These are phyloP conservation scores for Xylaria sp. DNA, from an alignment of 2,329 filamentous ascomycete species.

Conservation along the genomic window DNA sequence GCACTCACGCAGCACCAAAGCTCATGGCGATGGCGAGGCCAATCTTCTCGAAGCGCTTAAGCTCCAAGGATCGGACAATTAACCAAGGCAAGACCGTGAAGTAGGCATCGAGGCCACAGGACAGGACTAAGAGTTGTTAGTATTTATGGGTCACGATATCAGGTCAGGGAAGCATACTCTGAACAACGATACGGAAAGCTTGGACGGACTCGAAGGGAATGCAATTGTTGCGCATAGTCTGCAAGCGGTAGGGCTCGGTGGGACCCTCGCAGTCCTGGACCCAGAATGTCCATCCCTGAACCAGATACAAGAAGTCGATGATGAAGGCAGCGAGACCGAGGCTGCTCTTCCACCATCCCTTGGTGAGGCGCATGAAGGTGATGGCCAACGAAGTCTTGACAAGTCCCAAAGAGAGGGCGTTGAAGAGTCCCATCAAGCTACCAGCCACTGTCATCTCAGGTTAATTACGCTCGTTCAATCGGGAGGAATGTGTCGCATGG, in stretches of 20 bases:
- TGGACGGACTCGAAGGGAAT: constrained; percentile 9
- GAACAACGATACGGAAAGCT: constrained; percentile 12
- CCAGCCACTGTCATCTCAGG: constrained; percentile 11
- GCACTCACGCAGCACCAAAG: constrained; percentile 19
- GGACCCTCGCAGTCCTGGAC: constrained; percentile 16
- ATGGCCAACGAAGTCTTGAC: constrained; percentile 21
- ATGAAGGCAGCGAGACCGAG: constrained; percentile 12
- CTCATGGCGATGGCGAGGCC: constrained; percentile 22
- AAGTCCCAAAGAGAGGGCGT: constrained; percentile 17
- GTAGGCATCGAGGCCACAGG: constrained; percentile 18
- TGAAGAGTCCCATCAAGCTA: constrained; percentile 19
- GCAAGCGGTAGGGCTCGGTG: constrained; percentile 14
- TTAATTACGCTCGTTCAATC: neutral
- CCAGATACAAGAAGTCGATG: constrained; percentile 13
- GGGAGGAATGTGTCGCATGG: neutral
- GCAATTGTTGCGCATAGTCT: constrained; percentile 2
- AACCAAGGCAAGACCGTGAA: constrained; percentile 20
- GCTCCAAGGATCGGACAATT: constrained; percentile 17
- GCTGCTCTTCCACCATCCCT: constrained; percentile 17
- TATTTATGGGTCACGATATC: neutral
- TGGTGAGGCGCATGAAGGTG: constrained; percentile 18
- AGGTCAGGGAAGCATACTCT: constrained; percentile 7
- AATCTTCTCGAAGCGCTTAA: constrained; percentile 20
- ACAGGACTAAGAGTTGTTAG: constrained; percentile 16
- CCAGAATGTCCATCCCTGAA: constrained; percentile 20